Evolutionary conservation across 805 yeast species (phyloP).

Genomic region (Lipomyces yamadae): DNA sequence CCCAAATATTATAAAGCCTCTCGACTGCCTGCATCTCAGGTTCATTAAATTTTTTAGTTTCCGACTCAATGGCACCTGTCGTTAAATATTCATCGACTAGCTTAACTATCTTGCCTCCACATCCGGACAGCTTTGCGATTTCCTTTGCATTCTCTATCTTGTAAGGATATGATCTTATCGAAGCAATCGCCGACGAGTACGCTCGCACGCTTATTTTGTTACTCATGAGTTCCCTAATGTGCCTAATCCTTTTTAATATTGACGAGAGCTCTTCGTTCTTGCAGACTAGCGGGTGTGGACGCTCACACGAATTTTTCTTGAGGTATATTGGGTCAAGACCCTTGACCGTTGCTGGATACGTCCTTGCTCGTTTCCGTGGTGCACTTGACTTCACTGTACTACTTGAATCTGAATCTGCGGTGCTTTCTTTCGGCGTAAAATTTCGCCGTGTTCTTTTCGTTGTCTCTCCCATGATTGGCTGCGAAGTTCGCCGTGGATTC

Average conservation of each 20-base stretch:
- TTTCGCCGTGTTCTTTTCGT: not conserved
- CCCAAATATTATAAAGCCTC: slow-evolving; percentile 33
- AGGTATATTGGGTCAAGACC: slow-evolving; percentile 19
- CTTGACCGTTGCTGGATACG: not conserved
- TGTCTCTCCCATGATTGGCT: not conserved
- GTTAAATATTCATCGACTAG: slow-evolving; percentile 29
- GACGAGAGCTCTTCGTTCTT: slow-evolving; percentile 24
- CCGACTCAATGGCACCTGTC: slow-evolving; percentile 35
- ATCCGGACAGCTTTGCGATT: slow-evolving; percentile 29
- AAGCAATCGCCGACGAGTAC: slow-evolving; percentile 36
- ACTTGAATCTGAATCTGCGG: not conserved
- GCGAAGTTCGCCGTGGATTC: not conserved
- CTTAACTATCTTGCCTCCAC: slow-evolving; percentile 34
- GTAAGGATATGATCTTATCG: slow-evolving; percentile 34
- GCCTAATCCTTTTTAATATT: slow-evolving; percentile 19
- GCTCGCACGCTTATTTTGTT: slow-evolving; percentile 35
- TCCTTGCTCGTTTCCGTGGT: not conserved
- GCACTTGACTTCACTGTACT: not conserved
- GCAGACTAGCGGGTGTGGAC: slow-evolving; percentile 32
- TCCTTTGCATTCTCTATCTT: slow-evolving; percentile 22
- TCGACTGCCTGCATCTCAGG: slow-evolving; percentile 25
- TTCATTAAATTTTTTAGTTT: slow-evolving; percentile 12
- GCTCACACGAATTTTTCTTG: slow-evolving; percentile 25
- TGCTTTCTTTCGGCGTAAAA: not conserved
- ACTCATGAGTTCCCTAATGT: slow-evolving; percentile 29